Percentiles rank a stretch among this genome's conserved stretches.
Evolutionary conservation across 495 filamentous ascomycete genomes (phyloP).

Genomic region (Viridothelium virens): DNA sequence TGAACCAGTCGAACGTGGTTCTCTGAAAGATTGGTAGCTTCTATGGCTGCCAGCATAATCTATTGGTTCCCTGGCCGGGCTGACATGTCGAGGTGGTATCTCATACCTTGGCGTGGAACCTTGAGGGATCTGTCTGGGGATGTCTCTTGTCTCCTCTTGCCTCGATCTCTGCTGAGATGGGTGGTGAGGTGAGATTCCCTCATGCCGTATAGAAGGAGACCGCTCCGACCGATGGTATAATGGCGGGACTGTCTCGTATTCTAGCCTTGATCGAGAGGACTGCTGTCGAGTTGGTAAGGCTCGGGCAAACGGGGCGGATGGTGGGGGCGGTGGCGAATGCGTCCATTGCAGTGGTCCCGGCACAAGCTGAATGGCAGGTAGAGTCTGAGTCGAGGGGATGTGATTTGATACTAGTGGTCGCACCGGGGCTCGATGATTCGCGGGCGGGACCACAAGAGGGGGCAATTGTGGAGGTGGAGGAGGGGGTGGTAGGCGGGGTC

Average conservation of each 20-base stretch:
- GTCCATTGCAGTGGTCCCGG: constrained; percentile 20
- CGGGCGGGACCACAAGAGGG: constrained; percentile 17
- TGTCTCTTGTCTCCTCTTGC: constrained; percentile 1
- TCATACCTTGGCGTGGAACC: constrained; percentile 11
- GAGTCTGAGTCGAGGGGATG: constrained; percentile 23
- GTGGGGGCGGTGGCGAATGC: constrained; percentile 18
- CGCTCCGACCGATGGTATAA: neutral
- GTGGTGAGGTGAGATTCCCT: neutral
- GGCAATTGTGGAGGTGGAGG: constrained; percentile 27
- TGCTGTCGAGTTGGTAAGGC: neutral
- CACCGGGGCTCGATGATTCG: constrained; percentile 19
- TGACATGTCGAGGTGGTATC: neutral
- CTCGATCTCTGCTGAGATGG: neutral
- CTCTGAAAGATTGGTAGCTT: constrained; percentile 28
- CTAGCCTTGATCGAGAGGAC: neutral
- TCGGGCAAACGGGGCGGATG: neutral
- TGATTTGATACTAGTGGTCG: constrained; percentile 25
- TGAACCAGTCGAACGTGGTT: constrained; percentile 21
- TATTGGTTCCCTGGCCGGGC: neutral
- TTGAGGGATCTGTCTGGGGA: constrained; percentile 13
- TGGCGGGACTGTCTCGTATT: neutral
- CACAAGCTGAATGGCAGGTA: constrained; percentile 22
- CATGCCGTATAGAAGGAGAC: neutral
- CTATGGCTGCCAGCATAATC: constrained; percentile 20
- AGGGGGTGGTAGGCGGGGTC: constrained; percentile 27